Percentiles rank a stretch among this genome's conserved stretches.
phyloP scores from a whole-genome alignment of 1,284 basidiomycete species.

The Cronartium quercuum region DNA sequence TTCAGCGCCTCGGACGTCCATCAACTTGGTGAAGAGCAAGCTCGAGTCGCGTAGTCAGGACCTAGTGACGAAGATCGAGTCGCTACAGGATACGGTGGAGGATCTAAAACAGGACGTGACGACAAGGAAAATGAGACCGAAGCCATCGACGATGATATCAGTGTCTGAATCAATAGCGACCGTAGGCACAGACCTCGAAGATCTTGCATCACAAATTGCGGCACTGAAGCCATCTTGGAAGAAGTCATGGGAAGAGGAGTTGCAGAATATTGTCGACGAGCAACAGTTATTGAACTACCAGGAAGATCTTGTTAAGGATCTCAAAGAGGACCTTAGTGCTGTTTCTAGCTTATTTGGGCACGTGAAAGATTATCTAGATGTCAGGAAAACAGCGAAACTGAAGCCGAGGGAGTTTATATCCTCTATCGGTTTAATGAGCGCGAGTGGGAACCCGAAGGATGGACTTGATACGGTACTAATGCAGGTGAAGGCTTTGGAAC shows the following conservation, averaged over 20 bases:
- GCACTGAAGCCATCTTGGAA: slow-evolving; percentile 95
- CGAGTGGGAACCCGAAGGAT: slow-evolving; percentile 42
- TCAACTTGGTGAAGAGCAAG: slow-evolving; percentile 83
- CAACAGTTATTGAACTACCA: slow-evolving; percentile 89
- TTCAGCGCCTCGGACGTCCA: slow-evolving; percentile 77
- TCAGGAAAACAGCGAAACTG: slow-evolving; percentile 10
- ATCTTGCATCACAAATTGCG: slow-evolving; percentile 74
- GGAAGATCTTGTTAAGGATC: slow-evolving; percentile 78
- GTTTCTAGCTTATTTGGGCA: slow-evolving; percentile 75
- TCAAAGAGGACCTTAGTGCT: slow-evolving; percentile 85
- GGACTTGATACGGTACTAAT: slow-evolving; percentile 69
- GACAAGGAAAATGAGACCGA: slow-evolving; percentile 79
- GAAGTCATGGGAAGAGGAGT: slow-evolving; percentile 94
- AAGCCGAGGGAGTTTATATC: slow-evolving; percentile 50
- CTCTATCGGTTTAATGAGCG: slow-evolving; percentile 54
- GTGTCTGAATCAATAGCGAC: slow-evolving; percentile 68
- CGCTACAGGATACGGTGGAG: slow-evolving; percentile 87
- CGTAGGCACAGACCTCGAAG: slow-evolving; percentile 66
- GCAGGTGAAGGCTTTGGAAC: slow-evolving; percentile 73
- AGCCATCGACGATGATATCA: slow-evolving; percentile 63
- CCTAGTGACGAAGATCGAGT: slow-evolving; percentile 84
- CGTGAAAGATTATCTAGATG: slow-evolving; percentile 59
- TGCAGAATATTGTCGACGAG: slow-evolving; percentile 94
- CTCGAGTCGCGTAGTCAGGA: slow-evolving; percentile 82
- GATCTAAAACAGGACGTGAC: slow-evolving; percentile 83